Conservation (phyloP, 2,329 filamentous ascomycete species). For the Epichloe gansuensis region DNA sequence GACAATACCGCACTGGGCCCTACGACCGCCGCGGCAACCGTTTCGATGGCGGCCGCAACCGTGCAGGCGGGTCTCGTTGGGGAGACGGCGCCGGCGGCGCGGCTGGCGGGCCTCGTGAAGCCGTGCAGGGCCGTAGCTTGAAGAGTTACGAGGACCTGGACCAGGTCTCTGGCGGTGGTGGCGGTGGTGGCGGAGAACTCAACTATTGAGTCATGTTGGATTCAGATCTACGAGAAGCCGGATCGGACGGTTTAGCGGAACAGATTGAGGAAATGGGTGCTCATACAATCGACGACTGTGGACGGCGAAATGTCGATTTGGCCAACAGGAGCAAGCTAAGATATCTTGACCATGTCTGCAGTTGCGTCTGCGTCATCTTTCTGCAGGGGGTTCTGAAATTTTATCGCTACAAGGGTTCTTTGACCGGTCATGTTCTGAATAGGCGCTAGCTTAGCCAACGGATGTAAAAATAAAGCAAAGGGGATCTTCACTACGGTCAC, state of each 20-base stretch:
- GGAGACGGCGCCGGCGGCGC: slow-evolving; percentile 66
- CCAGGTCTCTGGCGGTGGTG: slow-evolving; percentile 61
- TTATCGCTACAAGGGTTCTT: neutral
- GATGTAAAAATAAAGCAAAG: slow-evolving; percentile 1
- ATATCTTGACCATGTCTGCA: neutral
- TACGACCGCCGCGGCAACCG: slow-evolving; percentile 57
- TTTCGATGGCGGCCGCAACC: slow-evolving; percentile 39
- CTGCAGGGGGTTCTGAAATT: neutral
- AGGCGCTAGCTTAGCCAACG: neutral
- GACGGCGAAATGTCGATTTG: neutral
- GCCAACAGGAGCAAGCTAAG: neutral
- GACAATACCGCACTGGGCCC: slow-evolving; percentile 54
- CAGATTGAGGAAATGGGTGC: neutral
- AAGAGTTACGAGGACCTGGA: slow-evolving; percentile 98
- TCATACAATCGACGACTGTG: neutral
- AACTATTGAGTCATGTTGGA: slow-evolving; percentile 53
- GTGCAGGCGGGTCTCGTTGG: slow-evolving; percentile 47
- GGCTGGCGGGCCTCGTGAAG: slow-evolving; percentile 75
- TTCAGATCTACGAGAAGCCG: neutral
- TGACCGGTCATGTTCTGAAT: neutral
- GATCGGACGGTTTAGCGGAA: neutral
- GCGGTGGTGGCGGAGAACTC: slow-evolving; percentile 66
- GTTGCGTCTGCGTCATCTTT: neutral
- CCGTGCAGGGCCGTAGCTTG: slow-evolving; percentile 80
- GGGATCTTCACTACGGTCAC: neutral